Evolutionary conservation across 2,329 filamentous ascomycete species (phyloP).

Genomic region (Cladosporium sp.): DNA sequence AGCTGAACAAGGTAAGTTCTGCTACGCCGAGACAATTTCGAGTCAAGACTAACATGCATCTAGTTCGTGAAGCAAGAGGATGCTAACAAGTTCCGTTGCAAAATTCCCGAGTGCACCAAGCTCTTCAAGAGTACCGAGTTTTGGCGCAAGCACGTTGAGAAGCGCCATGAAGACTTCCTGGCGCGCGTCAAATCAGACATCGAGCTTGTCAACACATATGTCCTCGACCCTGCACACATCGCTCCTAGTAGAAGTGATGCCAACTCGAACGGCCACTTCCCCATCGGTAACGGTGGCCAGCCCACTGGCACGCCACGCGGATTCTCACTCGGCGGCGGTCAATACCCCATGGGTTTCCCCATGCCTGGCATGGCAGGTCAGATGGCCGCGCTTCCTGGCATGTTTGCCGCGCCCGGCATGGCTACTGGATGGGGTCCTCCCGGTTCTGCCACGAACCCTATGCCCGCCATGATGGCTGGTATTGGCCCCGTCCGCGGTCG

Average conservation of each 20-base stretch:
- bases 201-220: conserved; percentile 88
- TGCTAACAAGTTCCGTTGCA: conserved; percentile 94
- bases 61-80: conserved; percentile 91
- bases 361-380: conserved; percentile 42
- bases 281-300: conserved; percentile 64
- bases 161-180: conserved; percentile 88
- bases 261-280: conserved; percentile 95
- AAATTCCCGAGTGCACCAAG: conserved; percentile 93
- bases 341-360: conserved; percentile 48
- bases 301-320: conserved; percentile 86
- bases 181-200: conserved; percentile 81
- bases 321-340: conserved; percentile 75
- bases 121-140: conserved; percentile 97
- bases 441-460: conserved; percentile 25
- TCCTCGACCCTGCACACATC: conserved; percentile 91
- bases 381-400: conserved; percentile 46
- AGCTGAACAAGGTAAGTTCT: conserved; percentile 65
- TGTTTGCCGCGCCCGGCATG: conserved; percentile 37
- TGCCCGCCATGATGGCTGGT: conserved; percentile 36
- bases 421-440: conserved; percentile 67
- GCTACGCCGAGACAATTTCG: background rate
- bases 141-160: conserved; percentile 97
- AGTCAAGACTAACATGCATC: conserved; percentile 10
- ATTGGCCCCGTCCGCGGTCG: conserved; percentile 48
- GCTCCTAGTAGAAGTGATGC: conserved; percentile 90